Evolutionary conservation across 2,329 filamentous ascomycete species (phyloP).

Genomic region (Stagonosporopsis cucurbitacearum): DNA sequence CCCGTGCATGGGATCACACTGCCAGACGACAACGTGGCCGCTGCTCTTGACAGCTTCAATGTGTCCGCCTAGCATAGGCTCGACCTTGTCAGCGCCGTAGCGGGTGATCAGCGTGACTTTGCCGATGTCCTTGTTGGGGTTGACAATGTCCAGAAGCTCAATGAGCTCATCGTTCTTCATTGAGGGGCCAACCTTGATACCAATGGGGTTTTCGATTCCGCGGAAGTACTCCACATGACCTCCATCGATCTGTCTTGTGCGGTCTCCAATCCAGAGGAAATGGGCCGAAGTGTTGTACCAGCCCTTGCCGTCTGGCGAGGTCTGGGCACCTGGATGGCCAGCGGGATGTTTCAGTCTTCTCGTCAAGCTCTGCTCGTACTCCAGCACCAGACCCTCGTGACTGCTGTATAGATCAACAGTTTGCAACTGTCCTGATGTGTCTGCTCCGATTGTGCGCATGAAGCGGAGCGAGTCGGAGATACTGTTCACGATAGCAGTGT

Average conservation of each 20-base stretch:
- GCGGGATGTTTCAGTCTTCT: conserved; percentile 72
- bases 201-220: conserved; percentile 93
- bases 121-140: conserved; percentile 80
- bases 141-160: conserved; percentile 80
- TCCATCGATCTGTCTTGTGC: conserved; percentile 89
- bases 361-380: conserved; percentile 91
- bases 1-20: conserved; percentile 99
- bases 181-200: conserved; percentile 91
- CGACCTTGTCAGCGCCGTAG: conserved; percentile 82
- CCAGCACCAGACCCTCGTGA: conserved; percentile 90
- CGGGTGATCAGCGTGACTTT: conserved; percentile 97
- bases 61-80: conserved; percentile 77
- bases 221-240: conserved; percentile 98
- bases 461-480: conserved; percentile 92
- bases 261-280: conserved; percentile 98
- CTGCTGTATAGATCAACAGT: conserved; percentile 95
- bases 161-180: conserved; percentile 80
- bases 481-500: conserved; percentile 80
- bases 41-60: conserved; percentile 87
- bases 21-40: conserved; percentile 84
- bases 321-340: conserved; percentile 45
- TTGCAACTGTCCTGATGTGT: conserved; percentile 81
- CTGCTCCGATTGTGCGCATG: conserved; percentile 91
- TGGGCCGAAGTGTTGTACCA: conserved; percentile 96
- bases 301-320: conserved; percentile 58